Evolutionary conservation across 2,329 filamentous ascomycete species (phyloP).

Genomic region (Uncinocarpus reesii): DNA sequence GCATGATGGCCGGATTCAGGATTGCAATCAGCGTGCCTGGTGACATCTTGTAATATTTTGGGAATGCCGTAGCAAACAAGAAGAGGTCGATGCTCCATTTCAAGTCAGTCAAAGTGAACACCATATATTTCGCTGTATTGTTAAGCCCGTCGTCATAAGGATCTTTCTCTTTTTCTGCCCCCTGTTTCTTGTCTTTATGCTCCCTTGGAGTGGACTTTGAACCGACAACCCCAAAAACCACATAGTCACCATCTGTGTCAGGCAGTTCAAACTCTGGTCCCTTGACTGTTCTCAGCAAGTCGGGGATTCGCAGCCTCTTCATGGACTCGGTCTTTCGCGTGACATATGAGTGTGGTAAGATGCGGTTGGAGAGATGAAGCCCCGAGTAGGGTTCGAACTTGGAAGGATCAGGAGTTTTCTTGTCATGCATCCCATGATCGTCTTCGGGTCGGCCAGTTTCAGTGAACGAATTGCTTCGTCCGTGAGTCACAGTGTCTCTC

Average conservation of each 20-base stretch:
- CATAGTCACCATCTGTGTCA: conserved; percentile 78
- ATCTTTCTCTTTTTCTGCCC: conserved; percentile 35
- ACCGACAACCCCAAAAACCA: conserved; percentile 78
- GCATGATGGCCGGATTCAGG: conserved; percentile 83
- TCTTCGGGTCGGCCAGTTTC: neutral
- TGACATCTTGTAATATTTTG: conserved; percentile 86
- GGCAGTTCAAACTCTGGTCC: conserved; percentile 68
- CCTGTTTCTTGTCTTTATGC: conserved; percentile 40
- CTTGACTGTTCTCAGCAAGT: conserved; percentile 70
- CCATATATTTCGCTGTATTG: conserved; percentile 71
- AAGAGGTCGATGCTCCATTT: conserved; percentile 87
- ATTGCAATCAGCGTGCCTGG: conserved; percentile 87
- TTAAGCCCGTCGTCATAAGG: conserved; percentile 46
- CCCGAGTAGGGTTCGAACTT: conserved; percentile 80
- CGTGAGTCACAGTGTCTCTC: neutral
- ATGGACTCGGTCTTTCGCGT: conserved; percentile 69
- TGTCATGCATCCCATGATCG: neutral
- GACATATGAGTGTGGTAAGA: conserved; percentile 70
- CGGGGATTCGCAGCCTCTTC: conserved; percentile 65
- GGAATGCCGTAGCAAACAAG: conserved; percentile 82
- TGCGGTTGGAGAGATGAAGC: conserved; percentile 70
- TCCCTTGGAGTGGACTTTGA: conserved; percentile 74
- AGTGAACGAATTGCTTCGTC: conserved; percentile 5
- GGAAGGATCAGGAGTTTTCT: conserved; percentile 42
- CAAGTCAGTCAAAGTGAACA: conserved; percentile 74